A percentile compares a stretch with the other conserved stretches of the same genome.
These are phyloP conservation scores for Phalaenopsis equestris DNA, from an alignment of 106 monocot species.

Conservation along the genomic window DNA sequence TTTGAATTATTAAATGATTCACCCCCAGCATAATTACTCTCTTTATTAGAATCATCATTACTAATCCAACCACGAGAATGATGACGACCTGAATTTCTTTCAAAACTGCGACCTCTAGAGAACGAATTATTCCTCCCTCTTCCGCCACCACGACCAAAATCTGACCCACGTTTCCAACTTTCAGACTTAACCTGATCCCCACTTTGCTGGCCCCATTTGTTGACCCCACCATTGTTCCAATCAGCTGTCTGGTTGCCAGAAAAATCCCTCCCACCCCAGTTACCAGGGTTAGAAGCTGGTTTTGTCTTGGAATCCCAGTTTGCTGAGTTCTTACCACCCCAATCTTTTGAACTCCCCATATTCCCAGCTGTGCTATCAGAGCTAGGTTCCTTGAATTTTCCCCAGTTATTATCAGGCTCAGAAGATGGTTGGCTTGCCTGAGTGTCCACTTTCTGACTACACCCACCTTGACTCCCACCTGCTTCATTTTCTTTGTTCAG, in stretches of 20 bases:
- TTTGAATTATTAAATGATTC: too few relatives aligned
- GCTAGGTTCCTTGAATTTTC: not conserved
- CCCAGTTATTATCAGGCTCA: constrained; percentile 3
- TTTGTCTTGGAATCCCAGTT: not conserved
- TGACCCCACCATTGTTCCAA: not conserved
- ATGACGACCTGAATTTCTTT: not conserved
- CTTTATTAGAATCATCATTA: too few relatives aligned
- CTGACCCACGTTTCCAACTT: not conserved
- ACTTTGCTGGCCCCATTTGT: constrained; percentile 1
- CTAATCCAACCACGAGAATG: not conserved
- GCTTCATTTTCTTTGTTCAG: constrained; percentile 1
- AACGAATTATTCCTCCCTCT: constrained; percentile 3
- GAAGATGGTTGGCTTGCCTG: not conserved
- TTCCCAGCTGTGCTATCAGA: not conserved
- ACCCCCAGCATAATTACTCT: too few relatives aligned
- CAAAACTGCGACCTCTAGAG: not conserved
- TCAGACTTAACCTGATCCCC: not conserved
- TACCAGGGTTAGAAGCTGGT: not conserved
- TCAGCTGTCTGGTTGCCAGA: not conserved
- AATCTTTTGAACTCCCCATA: not conserved
- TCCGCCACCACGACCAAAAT: constrained; percentile 4
- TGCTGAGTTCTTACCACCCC: not conserved
- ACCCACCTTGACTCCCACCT: not conserved
- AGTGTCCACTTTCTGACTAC: not conserved
- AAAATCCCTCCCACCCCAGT: not conserved